Evolutionary conservation across 176 grass and related monocot species (phyloP).

Genomic region (Typha latifolia): DNA sequence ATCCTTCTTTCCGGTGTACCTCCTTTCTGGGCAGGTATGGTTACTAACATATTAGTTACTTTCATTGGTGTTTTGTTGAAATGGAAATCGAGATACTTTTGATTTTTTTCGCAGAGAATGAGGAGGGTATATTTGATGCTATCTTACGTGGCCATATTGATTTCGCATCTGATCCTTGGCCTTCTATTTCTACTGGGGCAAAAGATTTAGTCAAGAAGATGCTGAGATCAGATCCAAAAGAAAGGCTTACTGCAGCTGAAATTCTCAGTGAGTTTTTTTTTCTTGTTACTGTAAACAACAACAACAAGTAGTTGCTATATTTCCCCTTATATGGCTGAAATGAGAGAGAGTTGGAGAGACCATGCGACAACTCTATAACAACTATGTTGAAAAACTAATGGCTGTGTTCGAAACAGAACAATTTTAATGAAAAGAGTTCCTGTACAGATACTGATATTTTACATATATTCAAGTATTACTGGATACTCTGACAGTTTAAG

Average conservation of each 20-base stretch:
- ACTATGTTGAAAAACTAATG: too few species aligned
- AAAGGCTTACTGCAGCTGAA: slow-evolving; percentile 61
- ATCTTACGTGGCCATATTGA: slow-evolving; percentile 56
- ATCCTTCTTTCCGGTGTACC: slow-evolving; percentile 78
- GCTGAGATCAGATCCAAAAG: slow-evolving; percentile 58
- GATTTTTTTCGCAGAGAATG: slow-evolving; percentile 22
- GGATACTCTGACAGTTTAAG: not conserved
- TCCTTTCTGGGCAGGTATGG: slow-evolving; percentile 59
- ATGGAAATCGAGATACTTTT: not conserved
- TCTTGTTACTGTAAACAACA: too few species aligned
- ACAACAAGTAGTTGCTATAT: too few species aligned
- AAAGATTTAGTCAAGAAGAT: slow-evolving; percentile 72
- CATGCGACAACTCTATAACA: too few species aligned
- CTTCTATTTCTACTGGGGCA: slow-evolving; percentile 39
- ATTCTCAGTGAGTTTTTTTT: slow-evolving; percentile 61
- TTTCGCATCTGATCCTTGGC: slow-evolving; percentile 60
- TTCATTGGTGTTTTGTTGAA: not conserved
- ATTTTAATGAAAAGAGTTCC: not conserved
- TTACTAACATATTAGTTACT: not conserved
- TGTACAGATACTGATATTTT: not conserved
- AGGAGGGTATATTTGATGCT: slow-evolving; percentile 67
- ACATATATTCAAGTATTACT: not conserved
- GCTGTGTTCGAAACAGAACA: too few species aligned
- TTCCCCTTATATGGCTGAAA: too few species aligned
- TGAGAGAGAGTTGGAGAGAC: too few species aligned